These are phyloP conservation scores for Leishmania gerbilli DNA, from an alignment of 208 protist species.

Conservation along the genomic window DNA sequence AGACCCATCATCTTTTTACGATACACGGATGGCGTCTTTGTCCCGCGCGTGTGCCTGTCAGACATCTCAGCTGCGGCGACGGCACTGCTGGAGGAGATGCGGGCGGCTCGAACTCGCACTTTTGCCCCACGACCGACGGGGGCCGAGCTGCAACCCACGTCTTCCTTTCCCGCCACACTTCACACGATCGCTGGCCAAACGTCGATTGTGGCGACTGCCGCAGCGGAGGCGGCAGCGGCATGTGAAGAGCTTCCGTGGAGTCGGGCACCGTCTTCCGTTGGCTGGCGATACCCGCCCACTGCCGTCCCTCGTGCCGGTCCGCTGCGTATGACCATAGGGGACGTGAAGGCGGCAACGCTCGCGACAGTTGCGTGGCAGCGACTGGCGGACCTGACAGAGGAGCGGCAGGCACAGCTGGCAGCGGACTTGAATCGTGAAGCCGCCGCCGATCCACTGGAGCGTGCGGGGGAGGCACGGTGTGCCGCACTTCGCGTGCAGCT, in stretches of 20 bases:
- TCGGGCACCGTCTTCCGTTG: constrained; percentile 25
- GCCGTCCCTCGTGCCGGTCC: constrained; percentile 14
- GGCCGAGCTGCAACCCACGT: constrained; percentile 14
- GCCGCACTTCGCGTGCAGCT: constrained; percentile 44
- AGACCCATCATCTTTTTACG: constrained; percentile 34
- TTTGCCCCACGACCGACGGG: constrained; percentile 22
- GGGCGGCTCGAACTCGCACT: constrained; percentile 13
- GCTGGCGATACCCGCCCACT: constrained; percentile 25
- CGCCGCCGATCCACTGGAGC: constrained; percentile 1
- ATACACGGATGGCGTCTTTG: constrained; percentile 59
- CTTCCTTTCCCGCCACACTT: constrained; percentile 2
- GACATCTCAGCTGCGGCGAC: constrained; percentile 3
- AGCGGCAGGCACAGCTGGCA: constrained; percentile 27
- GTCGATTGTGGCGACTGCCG: constrained; percentile 11
- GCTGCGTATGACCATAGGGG: constrained; percentile 38
- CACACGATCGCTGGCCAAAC: constrained; percentile 18
- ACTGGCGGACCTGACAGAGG: constrained; percentile 24
- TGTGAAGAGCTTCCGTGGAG: constrained; percentile 35
- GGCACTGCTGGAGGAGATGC: constrained; percentile 19
- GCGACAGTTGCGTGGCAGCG: constrained; percentile 49
- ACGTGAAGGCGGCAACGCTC: constrained; percentile 42
- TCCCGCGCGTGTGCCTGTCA: constrained; percentile 21
- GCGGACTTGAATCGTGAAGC: constrained; percentile 27
- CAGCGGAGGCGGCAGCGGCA: constrained; percentile 10
- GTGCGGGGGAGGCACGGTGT: constrained; percentile 21